Evolutionary conservation across 768 basidiomycete genomes (phyloP).

Genomic region (Hericium alpestre): DNA sequence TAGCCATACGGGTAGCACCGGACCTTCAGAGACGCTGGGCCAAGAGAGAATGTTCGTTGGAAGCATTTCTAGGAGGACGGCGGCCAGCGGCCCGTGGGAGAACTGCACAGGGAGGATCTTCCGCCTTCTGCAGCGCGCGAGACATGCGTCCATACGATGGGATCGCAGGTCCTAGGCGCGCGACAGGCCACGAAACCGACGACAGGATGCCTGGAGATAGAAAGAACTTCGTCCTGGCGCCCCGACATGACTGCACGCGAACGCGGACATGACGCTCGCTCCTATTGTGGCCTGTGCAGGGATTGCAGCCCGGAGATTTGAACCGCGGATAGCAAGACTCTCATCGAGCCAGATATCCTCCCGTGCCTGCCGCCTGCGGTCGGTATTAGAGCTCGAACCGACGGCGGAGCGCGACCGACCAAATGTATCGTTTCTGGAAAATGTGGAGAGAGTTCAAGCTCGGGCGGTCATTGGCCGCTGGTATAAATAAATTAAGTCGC

Average conservation of each 20-base stretch:
- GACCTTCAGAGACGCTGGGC: not conserved
- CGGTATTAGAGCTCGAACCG: not conserved
- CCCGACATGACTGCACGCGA: too few relatives aligned
- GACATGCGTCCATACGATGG: not conserved
- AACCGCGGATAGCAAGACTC: not conserved
- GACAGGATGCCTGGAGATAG: not conserved
- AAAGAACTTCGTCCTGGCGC: not conserved
- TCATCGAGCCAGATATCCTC: not conserved
- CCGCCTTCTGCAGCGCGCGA: not conserved
- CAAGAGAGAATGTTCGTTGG: not conserved
- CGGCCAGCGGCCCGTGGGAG: too few relatives aligned
- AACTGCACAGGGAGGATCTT: too few relatives aligned
- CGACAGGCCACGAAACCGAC: not conserved
- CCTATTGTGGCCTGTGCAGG: not conserved
- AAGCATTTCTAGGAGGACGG: not conserved
- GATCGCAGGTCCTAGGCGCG: not conserved
- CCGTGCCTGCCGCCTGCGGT: not conserved
- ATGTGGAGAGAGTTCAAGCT: constrained; percentile 1
- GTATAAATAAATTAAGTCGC: not conserved
- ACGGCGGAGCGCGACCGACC: not conserved
- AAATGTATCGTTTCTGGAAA: not conserved
- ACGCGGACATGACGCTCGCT: too few relatives aligned
- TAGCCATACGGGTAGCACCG: not conserved
- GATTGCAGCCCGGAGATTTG: not conserved
- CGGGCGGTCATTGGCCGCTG: not conserved